Evolutionary conservation across 345 rosid species (phyloP).

Genomic region (Anacardium occidentale): DNA sequence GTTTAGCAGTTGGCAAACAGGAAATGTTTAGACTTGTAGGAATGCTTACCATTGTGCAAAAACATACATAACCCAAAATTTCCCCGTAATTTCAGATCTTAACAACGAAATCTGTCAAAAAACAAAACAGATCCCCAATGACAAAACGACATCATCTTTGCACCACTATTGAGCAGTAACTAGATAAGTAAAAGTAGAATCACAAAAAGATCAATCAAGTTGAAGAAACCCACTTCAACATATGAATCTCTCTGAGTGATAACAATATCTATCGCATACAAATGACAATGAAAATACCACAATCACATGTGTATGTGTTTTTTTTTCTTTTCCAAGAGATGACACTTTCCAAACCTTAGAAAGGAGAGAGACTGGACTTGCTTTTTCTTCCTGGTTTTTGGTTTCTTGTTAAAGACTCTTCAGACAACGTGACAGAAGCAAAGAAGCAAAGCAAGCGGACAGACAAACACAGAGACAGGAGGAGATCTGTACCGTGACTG

Average conservation of each 20-base stretch:
- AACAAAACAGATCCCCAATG: background rate
- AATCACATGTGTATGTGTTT: background rate
- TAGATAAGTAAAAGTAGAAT: background rate
- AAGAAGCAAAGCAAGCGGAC: background rate
- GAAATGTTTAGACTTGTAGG: background rate
- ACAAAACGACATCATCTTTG: background rate
- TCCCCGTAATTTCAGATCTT: background rate
- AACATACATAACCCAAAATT: background rate
- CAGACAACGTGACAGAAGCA: background rate
- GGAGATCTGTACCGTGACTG: background rate
- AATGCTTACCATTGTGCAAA: background rate
- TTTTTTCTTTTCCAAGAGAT: background rate
- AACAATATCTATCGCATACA: background rate
- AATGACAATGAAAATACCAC: background rate
- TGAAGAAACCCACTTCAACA: background rate
- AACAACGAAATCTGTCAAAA: constrained; percentile 9
- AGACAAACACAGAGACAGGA: background rate
- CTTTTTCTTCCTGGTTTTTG: background rate
- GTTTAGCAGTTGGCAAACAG: background rate
- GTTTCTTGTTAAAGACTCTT: background rate
- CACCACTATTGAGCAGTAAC: background rate
- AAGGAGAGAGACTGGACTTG: background rate
- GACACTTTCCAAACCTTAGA: background rate
- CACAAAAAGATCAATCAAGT: background rate
- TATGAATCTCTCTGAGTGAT: background rate